Evolutionary conservation across 2,329 filamentous ascomycete species (phyloP), one percentile per base, ranked within the genome.

Genomic region (Intubia oerlemansii): DNA sequence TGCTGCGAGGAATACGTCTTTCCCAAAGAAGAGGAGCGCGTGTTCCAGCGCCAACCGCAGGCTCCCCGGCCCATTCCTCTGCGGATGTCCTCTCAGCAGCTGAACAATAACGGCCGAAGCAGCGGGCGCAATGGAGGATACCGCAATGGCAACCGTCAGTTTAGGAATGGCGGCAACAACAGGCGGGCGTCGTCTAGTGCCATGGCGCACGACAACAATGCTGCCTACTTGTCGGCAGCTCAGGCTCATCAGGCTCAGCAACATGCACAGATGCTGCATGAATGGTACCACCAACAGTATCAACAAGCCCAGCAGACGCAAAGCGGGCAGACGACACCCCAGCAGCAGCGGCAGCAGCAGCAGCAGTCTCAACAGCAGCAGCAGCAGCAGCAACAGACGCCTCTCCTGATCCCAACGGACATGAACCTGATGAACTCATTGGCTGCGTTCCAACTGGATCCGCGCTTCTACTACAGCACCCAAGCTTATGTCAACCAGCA

Each of bases 1-100:
- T 84, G 76, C 45, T 93, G 84, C 48, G 79, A 90, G 46, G 68
- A 85, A 45, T 98, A 74, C 43, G 69, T 78, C 32, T 93, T 77
- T 41, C 88, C 88, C 4, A 76, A 79, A 31, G 79, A 90, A 45
- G 82, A 90, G 42, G 65, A 70, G 43, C 54, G 54, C 33, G 55
- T 64, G 24, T 71, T 59, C 42, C 61, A 66, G 36, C 62, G 66
- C 33, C 66, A 64, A n/a, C 46, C 57, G 3, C 47, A 56, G 5
- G 56, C 58, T 21, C 52, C 66, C 18, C 58, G 63, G 11, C 66
- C 66, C 8, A 54, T 62, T n/a, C 47, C 67, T 29, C 37, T 69
- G 27, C 56, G 67, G 35, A 73, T 66, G 42, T 62, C 66, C 16
- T 73, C 68, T 5, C 66, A 71, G 37, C 61, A 64, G 28, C 56